Evolutionary conservation across 2,329 filamentous ascomycete genomes (phyloP).

Genomic region (Pseudogymnoascus pannorum): DNA sequence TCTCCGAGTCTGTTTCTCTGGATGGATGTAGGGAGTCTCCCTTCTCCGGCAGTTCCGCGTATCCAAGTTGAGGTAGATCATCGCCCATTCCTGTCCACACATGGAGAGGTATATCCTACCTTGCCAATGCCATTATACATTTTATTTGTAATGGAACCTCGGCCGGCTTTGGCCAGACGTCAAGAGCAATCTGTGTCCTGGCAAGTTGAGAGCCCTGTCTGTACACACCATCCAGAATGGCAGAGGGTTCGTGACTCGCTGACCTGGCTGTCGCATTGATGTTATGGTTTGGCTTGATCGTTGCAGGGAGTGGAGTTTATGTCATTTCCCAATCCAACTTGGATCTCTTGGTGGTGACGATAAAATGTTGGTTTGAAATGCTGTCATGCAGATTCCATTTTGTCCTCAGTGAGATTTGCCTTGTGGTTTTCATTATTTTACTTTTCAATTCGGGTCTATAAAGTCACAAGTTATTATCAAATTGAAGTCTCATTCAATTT

Average conservation of each 20-base stretch:
- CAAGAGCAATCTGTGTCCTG: neutral
- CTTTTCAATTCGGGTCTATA: neutral
- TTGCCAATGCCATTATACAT: neutral
- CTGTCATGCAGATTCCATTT: neutral
- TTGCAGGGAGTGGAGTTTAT: neutral
- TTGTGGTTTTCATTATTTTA: neutral
- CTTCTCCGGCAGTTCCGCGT: neutral
- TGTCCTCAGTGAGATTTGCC: neutral
- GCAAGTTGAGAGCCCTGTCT: neutral
- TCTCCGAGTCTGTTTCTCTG: neutral
- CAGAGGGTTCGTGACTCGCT: neutral
- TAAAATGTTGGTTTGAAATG: neutral
- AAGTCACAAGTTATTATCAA: neutral
- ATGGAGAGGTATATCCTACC: neutral
- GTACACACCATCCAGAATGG: neutral
- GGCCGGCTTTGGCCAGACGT: neutral
- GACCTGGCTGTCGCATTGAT: neutral
- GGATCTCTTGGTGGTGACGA: neutral
- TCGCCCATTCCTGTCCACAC: neutral
- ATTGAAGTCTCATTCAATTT: neutral
- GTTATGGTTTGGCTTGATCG: neutral
- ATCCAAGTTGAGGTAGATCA: neutral
- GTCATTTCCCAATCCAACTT: neutral
- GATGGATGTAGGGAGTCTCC: neutral
- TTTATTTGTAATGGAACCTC: neutral